Evolutionary conservation across 2,329 filamentous ascomycete species (phyloP).

Genomic region (Neocucurbitaria cava): DNA sequence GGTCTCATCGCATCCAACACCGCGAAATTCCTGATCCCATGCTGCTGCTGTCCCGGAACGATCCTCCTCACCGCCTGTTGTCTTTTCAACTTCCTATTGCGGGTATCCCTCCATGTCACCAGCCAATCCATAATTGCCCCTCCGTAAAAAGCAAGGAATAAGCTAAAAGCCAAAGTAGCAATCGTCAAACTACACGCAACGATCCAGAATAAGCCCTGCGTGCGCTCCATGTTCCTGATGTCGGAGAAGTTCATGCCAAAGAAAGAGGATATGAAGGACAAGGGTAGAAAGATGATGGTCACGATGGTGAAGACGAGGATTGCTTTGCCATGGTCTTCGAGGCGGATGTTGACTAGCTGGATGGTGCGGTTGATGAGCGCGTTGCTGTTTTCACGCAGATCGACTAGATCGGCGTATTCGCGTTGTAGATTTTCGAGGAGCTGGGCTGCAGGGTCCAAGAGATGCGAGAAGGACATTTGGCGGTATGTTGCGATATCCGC

Average conservation of each 20-base stretch:
- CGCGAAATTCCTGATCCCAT: slow-evolving; percentile 29
- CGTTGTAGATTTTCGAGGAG: slow-evolving; percentile 51
- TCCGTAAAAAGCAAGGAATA: slow-evolving; percentile 53
- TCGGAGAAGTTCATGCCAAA: slow-evolving; percentile 55
- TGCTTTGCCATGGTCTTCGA: slow-evolving; percentile 55
- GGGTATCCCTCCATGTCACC: slow-evolving; percentile 45
- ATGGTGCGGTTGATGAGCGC: slow-evolving; percentile 53
- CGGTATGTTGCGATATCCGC: slow-evolving; percentile 45
- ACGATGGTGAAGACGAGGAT: slow-evolving; percentile 55
- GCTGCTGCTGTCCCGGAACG: slow-evolving; percentile 2
- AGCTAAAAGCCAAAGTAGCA: slow-evolving; percentile 46
- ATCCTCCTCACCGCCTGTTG: slow-evolving; percentile 7
- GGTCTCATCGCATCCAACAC: slow-evolving; percentile 27
- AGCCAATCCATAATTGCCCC: slow-evolving; percentile 46
- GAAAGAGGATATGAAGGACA: slow-evolving; percentile 53
- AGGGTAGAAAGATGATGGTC: slow-evolving; percentile 53
- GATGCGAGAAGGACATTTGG: slow-evolving; percentile 46
- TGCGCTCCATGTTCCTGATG: slow-evolving; percentile 49
- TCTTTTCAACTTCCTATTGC: slow-evolving; percentile 20
- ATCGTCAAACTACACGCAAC: slow-evolving; percentile 49
- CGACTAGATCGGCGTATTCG: slow-evolving; percentile 50
- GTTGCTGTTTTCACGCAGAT: slow-evolving; percentile 53
- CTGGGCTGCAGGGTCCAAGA: slow-evolving; percentile 48
- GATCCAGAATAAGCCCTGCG: slow-evolving; percentile 51
- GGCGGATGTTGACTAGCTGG: slow-evolving; percentile 54